phyloP scores from a whole-genome alignment of 306 rosid species.

The Acacia melanoxylon region DNA sequence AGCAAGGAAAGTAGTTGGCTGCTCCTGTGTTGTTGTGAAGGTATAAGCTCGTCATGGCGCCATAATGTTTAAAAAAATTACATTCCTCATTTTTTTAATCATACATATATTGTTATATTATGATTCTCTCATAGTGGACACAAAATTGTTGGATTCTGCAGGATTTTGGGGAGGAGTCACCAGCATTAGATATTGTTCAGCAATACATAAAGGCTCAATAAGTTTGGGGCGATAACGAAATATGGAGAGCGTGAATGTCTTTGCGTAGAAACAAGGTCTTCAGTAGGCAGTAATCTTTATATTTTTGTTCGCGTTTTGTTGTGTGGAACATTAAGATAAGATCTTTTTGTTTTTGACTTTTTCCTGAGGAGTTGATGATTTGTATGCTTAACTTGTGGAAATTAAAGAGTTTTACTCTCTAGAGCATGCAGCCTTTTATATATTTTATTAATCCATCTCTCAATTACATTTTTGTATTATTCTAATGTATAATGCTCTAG shows the following conservation, averaged over 20 bases:
- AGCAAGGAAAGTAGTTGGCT: conserved; percentile 35
- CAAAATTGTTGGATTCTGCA: not conserved
- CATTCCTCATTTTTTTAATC: not conserved
- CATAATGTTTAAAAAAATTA: not conserved
- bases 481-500: not conserved
- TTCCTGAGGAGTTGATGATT: not conserved
- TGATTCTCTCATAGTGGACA: not conserved
- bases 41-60: conserved; percentile 20
- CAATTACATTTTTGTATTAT: not conserved
- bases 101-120: not conserved
- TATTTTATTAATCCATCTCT: not conserved
- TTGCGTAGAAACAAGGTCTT: not conserved
- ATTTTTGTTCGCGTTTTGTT: not conserved
- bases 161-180: conserved; percentile 29
- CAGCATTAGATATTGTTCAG: conserved; percentile 11
- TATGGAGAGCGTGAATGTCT: not conserved
- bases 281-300: not conserved
- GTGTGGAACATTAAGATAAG: not conserved
- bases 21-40: conserved; percentile 60
- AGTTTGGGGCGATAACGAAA: not conserved
- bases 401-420: not conserved
- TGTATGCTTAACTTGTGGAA: not conserved
- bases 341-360: not conserved
- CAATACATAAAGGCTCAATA: conserved; percentile 23
- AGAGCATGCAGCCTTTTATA: not conserved